Evolutionary conservation across 176 grass and related monocot genomes (phyloP), one percentile per base, ranked within the genome.

Genomic region (Triticum turgidum): DNA sequence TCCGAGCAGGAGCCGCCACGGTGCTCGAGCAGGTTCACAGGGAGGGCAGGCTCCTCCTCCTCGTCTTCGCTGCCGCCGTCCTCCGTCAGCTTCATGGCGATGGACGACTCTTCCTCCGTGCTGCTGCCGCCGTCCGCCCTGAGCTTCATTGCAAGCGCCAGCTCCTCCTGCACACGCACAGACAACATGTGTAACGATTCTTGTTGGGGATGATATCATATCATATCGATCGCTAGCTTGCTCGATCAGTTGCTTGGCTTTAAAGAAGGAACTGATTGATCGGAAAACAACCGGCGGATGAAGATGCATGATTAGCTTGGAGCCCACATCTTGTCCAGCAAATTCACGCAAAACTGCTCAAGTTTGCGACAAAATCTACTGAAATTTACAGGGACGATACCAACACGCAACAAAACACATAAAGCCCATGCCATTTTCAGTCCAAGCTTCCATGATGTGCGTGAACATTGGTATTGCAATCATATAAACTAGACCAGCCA

Each of bases 201-300:
- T 59, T 59, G 56, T 59, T 59, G 17, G 7, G 18, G 5, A 21
- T 65, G 62, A 56, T 87, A 73, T 76, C 41, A 56, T 87, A 73
- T 76, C 41, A 59, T 87, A 69, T 74, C 47, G 61, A 37, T 7
- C 3, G 76, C 41, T 77, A 80, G 73, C 52, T 67, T 65, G 80
- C 12, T 56, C 14, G 24, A 76, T 15, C 54, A 54, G 84, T 84
- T 83, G 80, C 89, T 90, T 90, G 67, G 67, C 89, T 87, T 90
- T 45, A 37, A 90, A 90, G 89, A 61, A 29, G 82, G 7, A 27
- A 3, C 27, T 52, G 10, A 0, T 4, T 67, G 59, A n/a, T 66
- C 34, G 25, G 24, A 33, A 24, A 85, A 79, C 25, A 45, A 54
- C 59, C 29, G 61, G 62, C 76, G 3, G 71, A 58, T 39, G 49